Evolutionary conservation across 1,284 basidiomycete genomes (phyloP).

Genomic region (Retiboletus flavoniger): DNA sequence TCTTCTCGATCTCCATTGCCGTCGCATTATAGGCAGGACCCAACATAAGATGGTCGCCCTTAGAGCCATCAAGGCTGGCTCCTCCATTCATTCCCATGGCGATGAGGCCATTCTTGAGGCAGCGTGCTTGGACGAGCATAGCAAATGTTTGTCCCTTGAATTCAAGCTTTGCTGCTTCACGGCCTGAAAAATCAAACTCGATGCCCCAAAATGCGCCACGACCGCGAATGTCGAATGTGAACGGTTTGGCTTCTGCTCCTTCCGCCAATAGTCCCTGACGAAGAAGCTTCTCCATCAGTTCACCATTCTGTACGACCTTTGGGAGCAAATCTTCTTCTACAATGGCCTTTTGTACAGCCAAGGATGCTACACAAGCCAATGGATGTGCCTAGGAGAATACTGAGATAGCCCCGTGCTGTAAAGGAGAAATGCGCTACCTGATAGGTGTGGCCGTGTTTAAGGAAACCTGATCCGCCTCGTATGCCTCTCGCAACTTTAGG

Average conservation of each 20-base stretch:
- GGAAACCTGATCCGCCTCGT: constrained; percentile 60
- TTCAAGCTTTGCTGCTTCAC: constrained; percentile 43
- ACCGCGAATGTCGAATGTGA: constrained; percentile 73
- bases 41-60: constrained; percentile 67
- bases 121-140: constrained; percentile 61
- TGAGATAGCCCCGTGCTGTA: constrained; percentile 7
- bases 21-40: constrained; percentile 77
- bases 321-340: constrained; percentile 64
- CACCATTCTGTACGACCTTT: constrained; percentile 63
- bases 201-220: constrained; percentile 80
- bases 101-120: constrained; percentile 62
- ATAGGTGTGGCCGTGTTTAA: constrained; percentile 87
- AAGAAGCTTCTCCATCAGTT: constrained; percentile 59
- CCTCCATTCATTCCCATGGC: constrained; percentile 73
- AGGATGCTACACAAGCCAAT: constrained; percentile 69
- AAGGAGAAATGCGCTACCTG: constrained; percentile 46
- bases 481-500: constrained; percentile 70
- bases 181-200: constrained; percentile 68
- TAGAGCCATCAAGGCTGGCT: constrained; percentile 64
- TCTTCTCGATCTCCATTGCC: constrained; percentile 60
- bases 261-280: constrained; percentile 51
- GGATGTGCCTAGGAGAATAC: constrained; percentile 56
- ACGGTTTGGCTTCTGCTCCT: constrained; percentile 58
- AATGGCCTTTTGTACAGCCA: constrained; percentile 79
- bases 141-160: constrained; percentile 57